These are phyloP conservation scores for Mrakia blollopis DNA, from an alignment of 768 basidiomycete species.

Conservation along the genomic window DNA sequence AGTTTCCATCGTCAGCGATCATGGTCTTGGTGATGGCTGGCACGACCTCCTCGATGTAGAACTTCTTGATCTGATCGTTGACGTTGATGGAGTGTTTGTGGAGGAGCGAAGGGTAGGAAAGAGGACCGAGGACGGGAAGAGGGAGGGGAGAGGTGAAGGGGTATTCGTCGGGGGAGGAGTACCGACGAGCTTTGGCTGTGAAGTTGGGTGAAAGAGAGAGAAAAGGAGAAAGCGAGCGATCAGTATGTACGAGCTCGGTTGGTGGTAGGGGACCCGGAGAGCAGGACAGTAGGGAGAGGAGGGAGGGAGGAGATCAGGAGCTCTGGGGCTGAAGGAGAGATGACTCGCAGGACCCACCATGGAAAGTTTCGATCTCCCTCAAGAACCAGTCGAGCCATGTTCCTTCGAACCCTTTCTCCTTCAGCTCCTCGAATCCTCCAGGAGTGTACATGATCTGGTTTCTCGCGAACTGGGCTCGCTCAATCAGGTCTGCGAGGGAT, in stretches of 20 bases:
- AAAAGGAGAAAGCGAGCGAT: background rate
- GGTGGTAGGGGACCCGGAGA: background rate
- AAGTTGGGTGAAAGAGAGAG: too few species aligned
- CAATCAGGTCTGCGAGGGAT: constrained; percentile 64
- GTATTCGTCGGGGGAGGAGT: constrained; percentile 80
- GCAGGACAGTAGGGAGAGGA: background rate
- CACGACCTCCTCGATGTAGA: constrained; percentile 82
- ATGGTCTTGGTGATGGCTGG: constrained; percentile 80
- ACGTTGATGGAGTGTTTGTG: constrained; percentile 67
- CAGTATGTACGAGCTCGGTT: background rate
- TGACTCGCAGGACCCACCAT: constrained; percentile 58
- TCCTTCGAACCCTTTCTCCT: constrained; percentile 66
- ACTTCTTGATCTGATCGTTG: constrained; percentile 77
- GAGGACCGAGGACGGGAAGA: constrained; percentile 66
- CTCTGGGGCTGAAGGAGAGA: background rate
- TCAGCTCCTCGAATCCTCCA: constrained; percentile 72
- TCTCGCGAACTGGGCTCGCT: constrained; percentile 92
- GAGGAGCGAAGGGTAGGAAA: constrained; percentile 70
- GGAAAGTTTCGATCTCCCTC: constrained; percentile 88
- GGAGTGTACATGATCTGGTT: constrained; percentile 82
- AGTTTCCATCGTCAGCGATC: constrained; percentile 89
- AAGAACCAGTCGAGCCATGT: constrained; percentile 98
- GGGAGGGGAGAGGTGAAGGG: constrained; percentile 82
- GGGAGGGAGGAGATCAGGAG: background rate
- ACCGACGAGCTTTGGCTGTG: constrained; percentile 49